These are phyloP conservation scores for Prunus armeniaca DNA, from an alignment of 306 rosid genomes.

Conservation along the genomic window DNA sequence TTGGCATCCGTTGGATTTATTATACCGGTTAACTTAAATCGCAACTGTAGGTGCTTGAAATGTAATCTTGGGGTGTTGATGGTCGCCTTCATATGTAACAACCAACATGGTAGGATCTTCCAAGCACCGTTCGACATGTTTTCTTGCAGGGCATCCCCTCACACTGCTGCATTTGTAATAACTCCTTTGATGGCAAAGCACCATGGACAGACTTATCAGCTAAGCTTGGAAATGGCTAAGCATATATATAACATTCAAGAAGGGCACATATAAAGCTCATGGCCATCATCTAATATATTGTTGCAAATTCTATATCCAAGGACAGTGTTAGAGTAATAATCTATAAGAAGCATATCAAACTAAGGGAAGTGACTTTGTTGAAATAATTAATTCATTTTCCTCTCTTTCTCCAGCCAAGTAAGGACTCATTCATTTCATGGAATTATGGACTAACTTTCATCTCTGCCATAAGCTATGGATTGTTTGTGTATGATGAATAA, in stretches of 20 bases:
- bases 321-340: no score
- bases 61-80: conserved; percentile 18
- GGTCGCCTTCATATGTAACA: conserved; percentile 27
- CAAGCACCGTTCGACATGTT: conserved; percentile 24
- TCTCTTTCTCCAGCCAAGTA: no score
- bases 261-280: no score
- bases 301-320: no score
- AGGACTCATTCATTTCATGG: no score
- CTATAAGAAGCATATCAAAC: no score
- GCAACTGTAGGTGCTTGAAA: conserved; percentile 11
- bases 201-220: not conserved
- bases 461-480: no score
- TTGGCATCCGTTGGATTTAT: not conserved
- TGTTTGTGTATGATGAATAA: no score
- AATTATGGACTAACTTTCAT: no score
- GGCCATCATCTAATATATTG: no score
- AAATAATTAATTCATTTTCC: no score
- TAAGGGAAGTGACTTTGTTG: no score
- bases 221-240: not conserved
- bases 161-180: conserved; percentile 30
- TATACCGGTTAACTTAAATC: conserved; percentile 1
- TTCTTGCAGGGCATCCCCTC: conserved; percentile 28
- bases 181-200: conserved; percentile 17
- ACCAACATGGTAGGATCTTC: conserved; percentile 26
- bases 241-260: not conserved